A percentile compares a stretch with the other conserved stretches of the same genome.
Evolutionary conservation across 345 rosid genomes (phyloP).

Genomic region (Syzygium jambos): DNA sequence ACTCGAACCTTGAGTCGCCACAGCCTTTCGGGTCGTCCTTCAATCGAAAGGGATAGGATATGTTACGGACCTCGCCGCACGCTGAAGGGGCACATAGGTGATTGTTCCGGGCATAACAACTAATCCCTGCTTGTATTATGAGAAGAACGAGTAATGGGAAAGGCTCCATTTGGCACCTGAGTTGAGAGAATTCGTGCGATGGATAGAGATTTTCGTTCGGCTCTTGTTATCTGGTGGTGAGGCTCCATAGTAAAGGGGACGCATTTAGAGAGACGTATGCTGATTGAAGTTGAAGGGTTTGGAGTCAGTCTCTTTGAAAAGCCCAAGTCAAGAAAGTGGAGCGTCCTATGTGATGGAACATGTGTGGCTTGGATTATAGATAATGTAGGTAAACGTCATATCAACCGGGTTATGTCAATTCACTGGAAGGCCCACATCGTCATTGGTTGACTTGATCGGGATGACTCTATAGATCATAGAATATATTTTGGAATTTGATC

Average conservation of each 20-base stretch:
- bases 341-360: background rate
- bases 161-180: background rate
- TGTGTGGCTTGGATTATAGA: too few species aligned
- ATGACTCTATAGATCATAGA: too few species aligned
- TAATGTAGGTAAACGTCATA: too few species aligned
- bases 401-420: too few species aligned
- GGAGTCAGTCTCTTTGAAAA: background rate
- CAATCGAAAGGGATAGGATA: accelerated
- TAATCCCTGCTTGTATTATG: background rate
- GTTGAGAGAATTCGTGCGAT: background rate
- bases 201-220: background rate
- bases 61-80: accelerated
- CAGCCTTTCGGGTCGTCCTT: accelerated
- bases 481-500: too few species aligned
- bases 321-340: background rate
- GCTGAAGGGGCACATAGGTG: accelerated
- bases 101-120: background rate
- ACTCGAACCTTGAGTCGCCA: accelerated
- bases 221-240: background rate
- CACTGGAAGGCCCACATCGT: too few species aligned
- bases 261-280: background rate
- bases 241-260: background rate
- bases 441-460: too few species aligned
- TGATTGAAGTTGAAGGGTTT: background rate
- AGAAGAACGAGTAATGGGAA: background rate